These are phyloP conservation scores for Boletales sp. DNA, from an alignment of 768 basidiomycete species.

Conservation along the genomic window DNA sequence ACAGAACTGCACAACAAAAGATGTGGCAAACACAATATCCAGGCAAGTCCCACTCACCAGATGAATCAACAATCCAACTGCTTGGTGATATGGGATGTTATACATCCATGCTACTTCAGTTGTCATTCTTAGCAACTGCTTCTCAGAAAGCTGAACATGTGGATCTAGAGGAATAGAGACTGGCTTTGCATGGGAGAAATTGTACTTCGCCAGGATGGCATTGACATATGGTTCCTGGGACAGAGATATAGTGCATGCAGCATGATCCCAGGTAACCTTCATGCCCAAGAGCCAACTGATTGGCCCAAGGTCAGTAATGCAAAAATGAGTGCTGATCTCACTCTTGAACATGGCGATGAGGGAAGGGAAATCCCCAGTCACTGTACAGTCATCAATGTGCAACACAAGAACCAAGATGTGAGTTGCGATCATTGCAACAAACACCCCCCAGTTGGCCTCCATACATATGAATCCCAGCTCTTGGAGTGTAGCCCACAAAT, in stretches of 20 bases:
- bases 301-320: not conserved
- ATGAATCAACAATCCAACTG: not conserved
- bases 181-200: not conserved
- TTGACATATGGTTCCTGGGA: conserved; percentile 1
- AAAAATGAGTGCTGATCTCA: not conserved
- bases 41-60: not conserved
- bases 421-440: no score
- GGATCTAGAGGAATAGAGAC: not conserved
- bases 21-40: not conserved
- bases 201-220: not conserved
- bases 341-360: no score
- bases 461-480: no score
- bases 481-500: no score
- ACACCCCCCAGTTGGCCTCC: no score
- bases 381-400: no score
- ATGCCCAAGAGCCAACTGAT: conserved; percentile 2
- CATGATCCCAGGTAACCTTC: not conserved
- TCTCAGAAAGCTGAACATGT: not conserved
- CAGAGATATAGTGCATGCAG: not conserved
- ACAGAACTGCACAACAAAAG: not conserved
- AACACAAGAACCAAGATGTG: no score
- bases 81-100: not conserved
- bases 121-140: not conserved
- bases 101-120: not conserved
- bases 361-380: no score